Percentiles rank a stretch among this genome's conserved stretches.
phyloP scores from a whole-genome alignment of 148 eudicot genomes.

The Oxyria digyna region DNA sequence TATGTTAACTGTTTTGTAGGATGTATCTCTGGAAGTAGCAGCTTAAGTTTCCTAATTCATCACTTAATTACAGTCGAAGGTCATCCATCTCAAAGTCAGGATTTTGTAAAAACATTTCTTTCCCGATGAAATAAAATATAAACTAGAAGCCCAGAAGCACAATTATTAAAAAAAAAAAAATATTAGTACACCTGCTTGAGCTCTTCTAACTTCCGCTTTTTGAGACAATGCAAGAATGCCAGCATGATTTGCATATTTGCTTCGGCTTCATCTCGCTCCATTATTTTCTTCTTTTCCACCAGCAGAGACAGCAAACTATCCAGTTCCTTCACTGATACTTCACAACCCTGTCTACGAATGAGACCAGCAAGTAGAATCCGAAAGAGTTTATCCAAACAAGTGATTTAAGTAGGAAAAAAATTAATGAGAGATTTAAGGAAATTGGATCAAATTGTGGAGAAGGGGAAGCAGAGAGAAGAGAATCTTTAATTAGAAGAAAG shows the following conservation, averaged over 20 bases:
- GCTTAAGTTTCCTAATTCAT: neutral
- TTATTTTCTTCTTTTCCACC: conserved; percentile 58
- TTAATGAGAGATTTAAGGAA: too few species aligned
- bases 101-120: neutral
- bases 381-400: neutral
- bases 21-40: neutral
- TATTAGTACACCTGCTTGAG: conserved; percentile 54
- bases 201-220: conserved; percentile 63
- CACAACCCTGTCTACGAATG: conserved; percentile 78
- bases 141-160: neutral
- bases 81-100: neutral
- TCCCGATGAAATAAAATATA: neutral
- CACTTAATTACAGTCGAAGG: neutral
- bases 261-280: conserved; percentile 88
- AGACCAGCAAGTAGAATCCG: conserved; percentile 27
- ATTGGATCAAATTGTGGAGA: too few species aligned
- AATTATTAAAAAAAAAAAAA: neutral
- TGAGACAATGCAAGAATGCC: conserved; percentile 60
- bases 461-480: too few species aligned
- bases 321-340: conserved; percentile 72
- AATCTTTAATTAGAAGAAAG: too few species aligned
- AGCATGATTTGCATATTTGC: conserved; percentile 65
- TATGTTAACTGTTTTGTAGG: neutral
- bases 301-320: conserved; percentile 55
- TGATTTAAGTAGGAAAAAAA: neutral